Evolutionary conservation across 148 eudicot species (phyloP).

Genomic region (Cornus controversa): DNA sequence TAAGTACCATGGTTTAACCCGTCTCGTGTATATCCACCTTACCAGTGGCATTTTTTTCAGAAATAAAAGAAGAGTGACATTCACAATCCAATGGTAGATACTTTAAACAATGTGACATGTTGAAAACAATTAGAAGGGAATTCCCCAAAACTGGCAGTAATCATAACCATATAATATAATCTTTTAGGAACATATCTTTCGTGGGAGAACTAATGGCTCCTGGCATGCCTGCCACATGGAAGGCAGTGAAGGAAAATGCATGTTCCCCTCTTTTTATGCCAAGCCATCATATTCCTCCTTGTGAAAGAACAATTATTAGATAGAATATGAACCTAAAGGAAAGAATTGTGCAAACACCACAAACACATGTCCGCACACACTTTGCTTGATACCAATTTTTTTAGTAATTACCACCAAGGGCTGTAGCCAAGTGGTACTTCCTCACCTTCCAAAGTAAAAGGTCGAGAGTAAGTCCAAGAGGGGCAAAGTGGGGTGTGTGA

Average conservation of each 20-base stretch:
- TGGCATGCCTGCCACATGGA: background rate
- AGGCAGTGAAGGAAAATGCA: background rate
- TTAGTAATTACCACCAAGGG: slow-evolving; percentile 36
- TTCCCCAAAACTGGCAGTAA: no score
- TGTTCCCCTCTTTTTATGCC: background rate
- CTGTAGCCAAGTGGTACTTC: no score
- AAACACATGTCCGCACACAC: background rate
- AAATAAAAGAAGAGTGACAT: no score
- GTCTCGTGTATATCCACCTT: background rate
- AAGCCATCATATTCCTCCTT: background rate
- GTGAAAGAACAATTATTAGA: slow-evolving; percentile 1
- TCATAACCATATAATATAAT: background rate
- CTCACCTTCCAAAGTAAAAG: no score
- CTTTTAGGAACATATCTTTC: background rate
- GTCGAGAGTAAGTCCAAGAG: no score
- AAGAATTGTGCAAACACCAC: background rate
- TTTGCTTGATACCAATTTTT: background rate
- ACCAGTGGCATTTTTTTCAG: no score
- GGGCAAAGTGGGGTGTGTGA: no score
- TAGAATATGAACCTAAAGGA: slow-evolving; percentile 2
- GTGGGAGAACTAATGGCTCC: background rate
- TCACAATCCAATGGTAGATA: no score
- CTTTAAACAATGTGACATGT: no score
- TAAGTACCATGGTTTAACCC: background rate
- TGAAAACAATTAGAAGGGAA: no score